Conservation (phyloP, 352 stramenopile genomes). For the Globisporangium radiosum region DNA sequence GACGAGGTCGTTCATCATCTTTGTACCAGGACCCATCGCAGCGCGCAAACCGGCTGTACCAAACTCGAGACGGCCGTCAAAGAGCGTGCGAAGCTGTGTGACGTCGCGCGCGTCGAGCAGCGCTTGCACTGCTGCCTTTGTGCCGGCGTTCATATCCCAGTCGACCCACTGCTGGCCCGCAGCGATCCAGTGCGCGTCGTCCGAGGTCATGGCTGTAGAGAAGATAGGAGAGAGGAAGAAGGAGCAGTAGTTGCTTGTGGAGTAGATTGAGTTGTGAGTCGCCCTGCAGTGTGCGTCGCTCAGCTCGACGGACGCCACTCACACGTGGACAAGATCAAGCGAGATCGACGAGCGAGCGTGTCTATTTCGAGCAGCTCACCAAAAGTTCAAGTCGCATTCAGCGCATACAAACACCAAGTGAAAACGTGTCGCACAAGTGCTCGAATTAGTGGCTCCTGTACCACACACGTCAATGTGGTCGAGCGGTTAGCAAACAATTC, state of each 20-base stretch:
- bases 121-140: constrained; percentile 51
- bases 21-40: constrained; percentile 83
- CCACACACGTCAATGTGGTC: no score
- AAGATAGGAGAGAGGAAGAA: background rate
- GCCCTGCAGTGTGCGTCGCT: no score
- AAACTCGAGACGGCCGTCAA: constrained; percentile 85
- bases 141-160: constrained; percentile 85
- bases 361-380: no score
- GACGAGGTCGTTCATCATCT: constrained; percentile 91
- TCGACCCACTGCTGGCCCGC: constrained; percentile 68
- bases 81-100: constrained; percentile 50
- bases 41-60: constrained; percentile 89
- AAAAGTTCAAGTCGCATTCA: no score
- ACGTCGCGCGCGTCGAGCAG: constrained; percentile 57
- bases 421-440: no score
- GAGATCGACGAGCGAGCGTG: no score
- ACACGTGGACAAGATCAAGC: no score
- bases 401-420: no score
- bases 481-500: no score
- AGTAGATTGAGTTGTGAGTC: background rate
- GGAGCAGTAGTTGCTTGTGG: background rate
- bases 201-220: constrained; percentile 4
- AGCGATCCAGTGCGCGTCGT: constrained; percentile 41
- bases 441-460: no score
- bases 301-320: no score